Evolutionary conservation across 2,329 filamentous ascomycete species (phyloP).

Genomic region (Sporothrix inflata): DNA sequence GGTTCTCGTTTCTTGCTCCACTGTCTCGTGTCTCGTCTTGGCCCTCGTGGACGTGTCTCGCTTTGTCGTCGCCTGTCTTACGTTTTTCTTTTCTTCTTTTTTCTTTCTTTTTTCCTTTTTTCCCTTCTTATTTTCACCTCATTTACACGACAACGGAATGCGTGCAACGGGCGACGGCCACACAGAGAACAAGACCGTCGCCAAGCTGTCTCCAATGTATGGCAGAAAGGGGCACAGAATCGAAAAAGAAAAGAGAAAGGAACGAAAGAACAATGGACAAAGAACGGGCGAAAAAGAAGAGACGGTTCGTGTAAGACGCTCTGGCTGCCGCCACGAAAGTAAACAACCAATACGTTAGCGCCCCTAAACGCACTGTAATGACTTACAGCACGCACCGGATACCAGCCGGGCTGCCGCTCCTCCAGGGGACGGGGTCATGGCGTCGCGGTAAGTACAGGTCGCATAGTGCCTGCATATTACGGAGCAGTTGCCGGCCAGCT

Average conservation of each 20-base stretch:
- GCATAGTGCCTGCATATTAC: background rate
- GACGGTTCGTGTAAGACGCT: background rate
- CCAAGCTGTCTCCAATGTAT: background rate
- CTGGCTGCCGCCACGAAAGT: background rate
- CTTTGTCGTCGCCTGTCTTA: background rate
- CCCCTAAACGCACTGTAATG: background rate
- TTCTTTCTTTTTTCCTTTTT: background rate
- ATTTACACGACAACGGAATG: background rate
- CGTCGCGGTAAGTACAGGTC: background rate
- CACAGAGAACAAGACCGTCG: background rate
- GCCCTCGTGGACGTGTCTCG: conserved; percentile 16
- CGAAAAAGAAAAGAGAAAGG: background rate
- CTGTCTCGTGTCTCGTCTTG: conserved; percentile 12
- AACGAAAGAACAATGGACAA: background rate
- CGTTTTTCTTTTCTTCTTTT: background rate
- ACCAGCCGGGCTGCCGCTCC: conserved; percentile 14
- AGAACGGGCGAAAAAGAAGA: background rate
- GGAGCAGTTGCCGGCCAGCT: background rate
- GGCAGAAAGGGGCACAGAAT: background rate
- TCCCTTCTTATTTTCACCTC: background rate
- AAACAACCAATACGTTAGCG: conserved; percentile 2
- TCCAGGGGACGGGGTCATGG: background rate
- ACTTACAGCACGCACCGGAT: background rate
- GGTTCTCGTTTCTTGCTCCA: conserved; percentile 1
- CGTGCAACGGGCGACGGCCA: background rate